Base-by-base conservation (phyloP, 768 basidiomycete species). In the Podaxis rugospora region DNA sequence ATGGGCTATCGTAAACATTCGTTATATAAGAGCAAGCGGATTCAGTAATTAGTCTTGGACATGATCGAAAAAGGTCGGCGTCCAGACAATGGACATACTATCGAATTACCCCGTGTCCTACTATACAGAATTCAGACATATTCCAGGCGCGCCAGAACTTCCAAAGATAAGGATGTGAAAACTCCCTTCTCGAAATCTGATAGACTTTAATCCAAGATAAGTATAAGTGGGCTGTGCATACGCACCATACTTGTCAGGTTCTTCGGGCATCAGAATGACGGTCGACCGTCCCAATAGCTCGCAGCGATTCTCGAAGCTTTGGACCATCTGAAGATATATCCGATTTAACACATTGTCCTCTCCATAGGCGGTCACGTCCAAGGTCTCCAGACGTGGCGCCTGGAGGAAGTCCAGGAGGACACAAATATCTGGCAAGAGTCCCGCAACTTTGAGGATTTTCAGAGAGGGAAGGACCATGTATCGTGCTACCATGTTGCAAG, bases 351-450 rank as follows among this genome's bases (percentile, higher is more conserved):
- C 51, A 9, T n/a, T 52, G 10, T 52, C 51, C 5, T 10, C 51
- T 18, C 51, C 51, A 10, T 52, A 52, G 6, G 35, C 35, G 13
- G 28, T 52, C 51, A 52, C 35, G 7, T 52, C 32, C n/a, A 52
- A n/a, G 35, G n/a, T 16, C 28, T 35, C n/a, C 16, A 52, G 51
- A 5, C 18, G 16, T 21, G 42, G 42, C 18, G 18, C 42, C n/a
- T 44, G n/a, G 39, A 55, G 42, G 14, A 55, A 27, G 28, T 44
- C 55, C 13, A 55, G n/a, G 6, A 55, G 10, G 42, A 44, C n/a
- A 18, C 55, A 55, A 25, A 55, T 55, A n/a, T 55, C 55, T 18
- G 55, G 55, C n/a, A 55, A 37, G 42, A 21, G 44, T 23, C 55
- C 55, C 10, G 55, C 55, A 14, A 55, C 37, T 25, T 44, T 55